Conservation (phyloP, 2,329 filamentous ascomycete species). For the Capronia americana region DNA sequence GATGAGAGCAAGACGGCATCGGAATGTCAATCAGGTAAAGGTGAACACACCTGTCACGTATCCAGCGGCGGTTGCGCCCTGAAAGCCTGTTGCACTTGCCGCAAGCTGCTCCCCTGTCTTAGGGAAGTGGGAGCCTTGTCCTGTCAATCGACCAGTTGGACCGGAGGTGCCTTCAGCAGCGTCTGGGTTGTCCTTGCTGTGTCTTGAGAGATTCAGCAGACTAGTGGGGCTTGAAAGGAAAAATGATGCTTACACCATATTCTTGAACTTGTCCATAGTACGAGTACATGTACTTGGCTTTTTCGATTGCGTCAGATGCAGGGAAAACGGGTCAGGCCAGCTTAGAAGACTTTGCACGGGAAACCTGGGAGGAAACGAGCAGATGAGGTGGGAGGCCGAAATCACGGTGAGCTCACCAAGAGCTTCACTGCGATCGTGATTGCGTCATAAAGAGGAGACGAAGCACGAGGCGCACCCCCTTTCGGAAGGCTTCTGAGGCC, state of each 20-base stretch:
- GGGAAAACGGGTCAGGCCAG: not conserved
- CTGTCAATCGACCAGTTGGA: constrained; percentile 25
- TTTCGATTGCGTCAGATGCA: constrained; percentile 1
- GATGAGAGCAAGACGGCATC: not conserved
- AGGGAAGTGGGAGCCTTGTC: constrained; percentile 38
- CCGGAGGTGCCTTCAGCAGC: constrained; percentile 3
- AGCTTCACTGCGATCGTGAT: not conserved
- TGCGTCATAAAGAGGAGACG: constrained; percentile 3
- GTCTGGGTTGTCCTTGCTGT: constrained; percentile 22
- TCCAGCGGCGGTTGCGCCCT: not conserved
- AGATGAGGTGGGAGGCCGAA: constrained; percentile 7
- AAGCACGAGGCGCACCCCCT: not conserved
- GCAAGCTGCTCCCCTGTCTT: constrained; percentile 16
- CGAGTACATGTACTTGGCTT: constrained; percentile 2
- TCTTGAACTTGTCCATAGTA: constrained; percentile 42
- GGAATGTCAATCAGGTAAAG: not conserved
- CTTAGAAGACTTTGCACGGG: not conserved
- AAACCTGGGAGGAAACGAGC: not conserved
- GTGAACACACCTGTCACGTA: constrained; percentile 13
- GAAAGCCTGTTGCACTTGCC: not conserved
- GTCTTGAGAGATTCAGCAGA: constrained; percentile 8
- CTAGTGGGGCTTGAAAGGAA: constrained; percentile 3
- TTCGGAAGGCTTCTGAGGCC: not conserved
- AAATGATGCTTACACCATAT: constrained; percentile 41
- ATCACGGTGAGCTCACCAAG: constrained; percentile 4